Base-by-base conservation (phyloP, 1,284 basidiomycete genomes). In the Melanopsichium pennsylvanicum region DNA sequence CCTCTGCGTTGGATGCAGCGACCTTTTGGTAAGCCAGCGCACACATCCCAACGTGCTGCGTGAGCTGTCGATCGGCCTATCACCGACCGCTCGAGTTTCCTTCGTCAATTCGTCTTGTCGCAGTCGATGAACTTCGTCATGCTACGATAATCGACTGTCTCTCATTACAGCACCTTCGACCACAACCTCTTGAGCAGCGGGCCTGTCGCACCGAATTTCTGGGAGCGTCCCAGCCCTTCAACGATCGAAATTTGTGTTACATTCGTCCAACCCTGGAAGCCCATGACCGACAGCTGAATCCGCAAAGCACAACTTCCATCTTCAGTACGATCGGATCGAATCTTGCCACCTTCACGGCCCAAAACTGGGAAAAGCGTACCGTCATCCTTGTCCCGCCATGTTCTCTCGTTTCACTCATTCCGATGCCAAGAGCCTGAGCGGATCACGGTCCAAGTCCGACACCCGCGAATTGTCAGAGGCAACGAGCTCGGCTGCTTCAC, bases 361-460 rank as follows among this genome's bases (percentile, higher is more conserved):
- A 38, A 23, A 16, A 23, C 32, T 16, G 11, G 32, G 15, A 5
- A 9, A 19, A 18, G 22, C 37, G 13, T 5, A 23, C 29, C 36
- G 12, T 11, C 18, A 13, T n/a, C 22, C 18, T 10, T 29, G 11
- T 9, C n/a, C 11, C 31, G 31, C 27, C 29, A 62, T 62, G 59
- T 62, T 56, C 31, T 55, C 59, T 19, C 47, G 51, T 9, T 62
- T 52, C 15, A 42, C 40, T 19, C 37, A 38, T 32, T 34, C 47
- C 25, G 47, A 62, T 7, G 36, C 51, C 51, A 62, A 62, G 25
- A 41, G 52, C 37, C 46, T 56, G 11, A 55, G 51, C 41, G 33
- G 33, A 33, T 39, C 51, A 7, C 51, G 31, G 10, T 19, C 29
- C 26, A 50, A 27, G 19, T 18, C 29, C 4, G 29, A 49, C 15